A percentile compares a stretch with the other conserved stretches of the same genome.
phyloP scores from a whole-genome alignment of 1,284 basidiomycete species.

The Ceratobasidium sp. region DNA sequence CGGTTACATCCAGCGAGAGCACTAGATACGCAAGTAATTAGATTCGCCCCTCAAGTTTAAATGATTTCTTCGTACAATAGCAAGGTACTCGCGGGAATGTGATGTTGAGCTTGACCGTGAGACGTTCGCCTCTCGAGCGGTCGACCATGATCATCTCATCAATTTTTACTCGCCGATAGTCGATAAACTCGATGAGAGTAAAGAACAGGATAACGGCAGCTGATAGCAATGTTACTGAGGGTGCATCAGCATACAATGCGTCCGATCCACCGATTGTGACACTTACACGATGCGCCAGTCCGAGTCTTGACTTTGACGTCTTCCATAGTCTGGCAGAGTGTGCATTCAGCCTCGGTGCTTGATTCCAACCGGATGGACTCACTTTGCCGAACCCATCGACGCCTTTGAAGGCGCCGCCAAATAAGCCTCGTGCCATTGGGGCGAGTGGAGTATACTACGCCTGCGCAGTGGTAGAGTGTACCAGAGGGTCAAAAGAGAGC shows the following conservation, averaged over 20 bases:
- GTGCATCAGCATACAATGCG: neutral
- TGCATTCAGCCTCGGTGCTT: neutral
- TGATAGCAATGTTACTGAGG: slow-evolving; percentile 20
- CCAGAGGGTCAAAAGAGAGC: neutral
- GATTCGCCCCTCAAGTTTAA: neutral
- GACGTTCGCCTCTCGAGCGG: slow-evolving; percentile 90
- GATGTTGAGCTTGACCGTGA: slow-evolving; percentile 91
- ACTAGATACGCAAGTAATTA: slow-evolving; percentile 59
- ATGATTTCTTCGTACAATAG: slow-evolving; percentile 71
- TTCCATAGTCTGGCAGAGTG: slow-evolving; percentile 79
- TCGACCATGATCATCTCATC: slow-evolving; percentile 94
- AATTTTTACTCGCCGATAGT: slow-evolving; percentile 86
- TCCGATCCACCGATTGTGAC: neutral
- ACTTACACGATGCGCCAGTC: slow-evolving; percentile 87
- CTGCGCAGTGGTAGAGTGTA: neutral
- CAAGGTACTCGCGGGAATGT: slow-evolving; percentile 98
- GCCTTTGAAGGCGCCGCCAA: slow-evolving; percentile 75
- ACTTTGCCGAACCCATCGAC: slow-evolving; percentile 99
- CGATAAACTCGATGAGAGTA: slow-evolving; percentile 92
- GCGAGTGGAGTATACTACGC: neutral
- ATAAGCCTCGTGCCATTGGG: slow-evolving; percentile 69
- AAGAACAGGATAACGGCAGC: slow-evolving; percentile 91
- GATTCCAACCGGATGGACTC: slow-evolving; percentile 42
- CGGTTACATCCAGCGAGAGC: slow-evolving; percentile 95
- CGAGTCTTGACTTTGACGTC: slow-evolving; percentile 98